Base-by-base conservation (phyloP, 257 asterid genomes). In the Penstemon newberryi region DNA sequence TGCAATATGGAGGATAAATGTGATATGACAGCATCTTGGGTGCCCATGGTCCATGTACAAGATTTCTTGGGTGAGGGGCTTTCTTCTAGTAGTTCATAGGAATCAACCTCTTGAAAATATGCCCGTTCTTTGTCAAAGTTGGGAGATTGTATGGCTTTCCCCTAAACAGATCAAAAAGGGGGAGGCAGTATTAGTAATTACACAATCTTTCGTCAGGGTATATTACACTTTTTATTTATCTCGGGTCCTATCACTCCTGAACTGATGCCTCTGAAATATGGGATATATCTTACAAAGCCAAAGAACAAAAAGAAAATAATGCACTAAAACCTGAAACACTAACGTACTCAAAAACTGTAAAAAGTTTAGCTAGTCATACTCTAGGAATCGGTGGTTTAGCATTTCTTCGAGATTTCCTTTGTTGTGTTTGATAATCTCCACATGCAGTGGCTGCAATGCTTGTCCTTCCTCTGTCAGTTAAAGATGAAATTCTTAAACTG, bases 11-110 rank as follows among this genome's bases (percentile, higher is more conserved):
- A 93, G 59, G 99, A 88, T 72, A 93, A 49, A 67, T 75, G 85
- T 25, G 92, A 86, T 77, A 88, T 66, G 71, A 47, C 70, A 37
- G 75, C 79, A 75, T 77, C 77, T 74, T 77, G 77, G 45, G 72
- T 55, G 36, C 86, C 86, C 88, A 76, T 75, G 40, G 74, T 79
- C 99, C 97, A 93, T 63, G 96, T 85, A 74, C 76, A 47, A 56
- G 81, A 66, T 77, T 82, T 93, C 86, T 90, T 90, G 4, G 99
- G 97, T 61, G 99, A 93, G 72, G 97, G 99, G 78, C 99, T 93
- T 77, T 93, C 96, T 81, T 82, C 96, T 76, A 85, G 75, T 82
- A 93, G 78, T 71, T 93, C 96, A 71, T 77, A 93, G 71, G 89
- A 87, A 83, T 90, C 99, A 73, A 93, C 91, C 81, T 93, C 99